Evolutionary conservation across 306 rosid species (phyloP), one percentile per base, ranked within the genome.

Genomic region (Betula pendula): DNA sequence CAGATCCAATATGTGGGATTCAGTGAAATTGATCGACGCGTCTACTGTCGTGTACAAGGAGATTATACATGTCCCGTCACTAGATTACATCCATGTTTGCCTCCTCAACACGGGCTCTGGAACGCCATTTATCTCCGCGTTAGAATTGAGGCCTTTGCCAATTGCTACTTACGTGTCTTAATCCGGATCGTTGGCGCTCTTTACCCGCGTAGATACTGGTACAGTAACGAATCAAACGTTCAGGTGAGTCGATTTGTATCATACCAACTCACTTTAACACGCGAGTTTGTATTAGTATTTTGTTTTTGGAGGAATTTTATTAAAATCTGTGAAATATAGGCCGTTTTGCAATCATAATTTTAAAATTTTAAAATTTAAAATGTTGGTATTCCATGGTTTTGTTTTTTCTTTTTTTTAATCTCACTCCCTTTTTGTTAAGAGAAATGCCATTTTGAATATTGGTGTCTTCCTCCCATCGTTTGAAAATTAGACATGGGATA

Each of bases 141-240:
- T 90, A 17, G 90, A 87, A 16, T 62, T 87, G 2, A 83, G 89
- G 80, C 86, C 84, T 25, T 70, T 90, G 47, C 50, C 47, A 7
- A 48, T 71, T 73, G 25, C 43, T 7, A 73, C 70, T 60, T 85
- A 88, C 25, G 19, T 27, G n/a, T 70, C 81, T 27, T 1, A 27
- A 6, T 12, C 49, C 16, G 73, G 59, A 24, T 81, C 88, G 4
- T 45, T 87, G 45, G 59, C 66, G 12, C 72, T 82, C 2, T 42
- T 22, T 15, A 0, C 1, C 13, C 87, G 87, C 6, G 7, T 77
- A 2, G 86, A 89, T 68, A 20, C 67, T 3, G 87, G 86, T 83
- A 8, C 52, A 68, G 59, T 69, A 5, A 49, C 5, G 71, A 50
- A 4, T 15, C 50, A 45, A 45, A 45, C 3, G 2, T 84, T 74